Base-by-base conservation (phyloP, 345 rosid genomes). In the Hypericum perforatum region DNA sequence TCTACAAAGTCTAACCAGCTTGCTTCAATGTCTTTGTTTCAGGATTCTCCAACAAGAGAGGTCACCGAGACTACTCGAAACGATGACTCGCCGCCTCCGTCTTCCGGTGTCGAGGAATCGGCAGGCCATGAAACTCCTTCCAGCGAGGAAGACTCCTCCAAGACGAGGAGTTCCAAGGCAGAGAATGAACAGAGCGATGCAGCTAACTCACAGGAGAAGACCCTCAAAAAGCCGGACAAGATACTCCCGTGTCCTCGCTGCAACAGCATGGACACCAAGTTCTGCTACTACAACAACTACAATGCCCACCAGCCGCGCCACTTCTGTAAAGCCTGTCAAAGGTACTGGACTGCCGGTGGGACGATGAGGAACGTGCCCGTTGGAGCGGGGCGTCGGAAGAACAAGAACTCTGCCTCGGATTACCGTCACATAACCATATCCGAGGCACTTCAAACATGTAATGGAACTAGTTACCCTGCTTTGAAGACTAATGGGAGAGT, bases 401-500 rank as follows among this genome's bases (percentile, higher is more conserved):
- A 59, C 37, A 65, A 65, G 59, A 59, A 59, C 49, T 59, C 70
- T 37, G 43, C 64, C 8, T 58, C 70, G 5, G 60, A 59, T 41
- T 65, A 65, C 55, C 54, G 64, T 0, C 70, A 65, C 14, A 59
- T 65, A 59, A 59, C 70, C 39, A 59, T 65, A 57, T 80, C 69
- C 3, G 97, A 85, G 63, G 84, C 82, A 16, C 78, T 81, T 13
- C 76, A 79, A 45, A 86, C 80, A n/a, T 13, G 81, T 5, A 85
- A 82, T 43, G 49, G 56, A 7, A 53, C 60, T 36, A 63, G 37
- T 44, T 51, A 16, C 7, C 67, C 51, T 15, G 51, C 56, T 5
- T 6, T 56, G 49, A 58, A 45, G 36, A 11, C 54, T 46, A 59
- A 59, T 47, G 64, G 64, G 11, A 59, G 64, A 59, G 70, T 65